Conservation (phyloP, 768 basidiomycete species). For the Lanmaoa rubissima region DNA sequence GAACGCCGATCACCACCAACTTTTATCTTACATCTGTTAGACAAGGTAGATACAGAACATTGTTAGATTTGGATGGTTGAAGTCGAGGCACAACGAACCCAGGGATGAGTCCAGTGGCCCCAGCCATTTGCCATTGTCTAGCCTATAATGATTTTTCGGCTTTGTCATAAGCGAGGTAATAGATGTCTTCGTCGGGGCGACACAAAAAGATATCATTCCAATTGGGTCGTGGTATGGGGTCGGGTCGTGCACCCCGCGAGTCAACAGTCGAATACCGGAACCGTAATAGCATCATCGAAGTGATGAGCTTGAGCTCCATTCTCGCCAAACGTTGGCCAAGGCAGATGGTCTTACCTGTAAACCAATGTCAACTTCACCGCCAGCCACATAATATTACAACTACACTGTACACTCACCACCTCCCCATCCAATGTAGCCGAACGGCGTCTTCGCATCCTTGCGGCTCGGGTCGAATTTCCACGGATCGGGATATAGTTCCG, state of each 20-base stretch:
- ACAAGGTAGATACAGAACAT: too few relatives aligned
- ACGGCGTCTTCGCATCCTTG: constrained; percentile 48
- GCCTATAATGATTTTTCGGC: too few relatives aligned
- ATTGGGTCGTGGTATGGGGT: constrained; percentile 57
- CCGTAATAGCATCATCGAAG: constrained; percentile 64
- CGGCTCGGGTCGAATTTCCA: constrained; percentile 71
- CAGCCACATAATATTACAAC: constrained; percentile 18
- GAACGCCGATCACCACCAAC: too few relatives aligned
- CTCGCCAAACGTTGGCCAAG: constrained; percentile 74
- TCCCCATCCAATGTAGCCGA: constrained; percentile 75
- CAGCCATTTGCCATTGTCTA: too few relatives aligned
- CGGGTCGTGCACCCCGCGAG: constrained; percentile 42
- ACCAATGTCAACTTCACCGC: constrained; percentile 8
- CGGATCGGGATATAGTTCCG: constrained; percentile 69
- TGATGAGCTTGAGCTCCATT: constrained; percentile 68
- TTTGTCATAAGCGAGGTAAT: too few relatives aligned
- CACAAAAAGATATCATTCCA: constrained; percentile 78
- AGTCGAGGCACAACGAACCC: too few relatives aligned
- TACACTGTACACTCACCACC: constrained; percentile 53
- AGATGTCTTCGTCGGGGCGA: constrained; percentile 55
- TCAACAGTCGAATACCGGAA: constrained; percentile 62
- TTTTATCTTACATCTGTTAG: too few relatives aligned
- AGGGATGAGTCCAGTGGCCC: too few relatives aligned
- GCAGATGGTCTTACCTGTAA: constrained; percentile 66
- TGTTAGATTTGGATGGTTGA: too few relatives aligned